These are phyloP conservation scores for Strobilomyces dryophilus DNA, from an alignment of 768 basidiomycete species.

Conservation along the genomic window DNA sequence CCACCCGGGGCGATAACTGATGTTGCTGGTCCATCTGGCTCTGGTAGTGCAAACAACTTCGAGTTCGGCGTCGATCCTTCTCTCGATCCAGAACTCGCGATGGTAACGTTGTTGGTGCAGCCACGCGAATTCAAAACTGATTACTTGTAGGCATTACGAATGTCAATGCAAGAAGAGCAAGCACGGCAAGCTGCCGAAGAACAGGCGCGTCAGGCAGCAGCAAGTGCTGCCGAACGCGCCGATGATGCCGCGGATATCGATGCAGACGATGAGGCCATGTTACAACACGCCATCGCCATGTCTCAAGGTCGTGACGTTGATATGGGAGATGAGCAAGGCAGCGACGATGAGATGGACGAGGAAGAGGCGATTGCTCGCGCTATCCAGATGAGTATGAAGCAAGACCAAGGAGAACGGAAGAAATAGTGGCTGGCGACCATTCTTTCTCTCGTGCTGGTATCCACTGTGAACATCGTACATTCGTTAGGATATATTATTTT, in stretches of 20 bases:
- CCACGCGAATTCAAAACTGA: background rate
- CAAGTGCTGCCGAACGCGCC: constrained; percentile 19
- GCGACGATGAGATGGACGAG: constrained; percentile 72
- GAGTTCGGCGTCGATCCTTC: constrained; percentile 94
- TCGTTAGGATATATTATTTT: constrained; percentile 2
- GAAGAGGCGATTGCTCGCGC: constrained; percentile 89
- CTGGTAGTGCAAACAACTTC: constrained; percentile 52
- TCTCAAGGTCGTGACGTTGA: constrained; percentile 57
- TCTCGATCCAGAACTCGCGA: constrained; percentile 93
- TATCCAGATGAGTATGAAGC: constrained; percentile 91
- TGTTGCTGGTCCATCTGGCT: constrained; percentile 44
- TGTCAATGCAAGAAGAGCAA: constrained; percentile 95
- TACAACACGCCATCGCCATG: constrained; percentile 74
- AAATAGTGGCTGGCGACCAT: constrained; percentile 19
- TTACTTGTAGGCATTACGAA: constrained; percentile 73
- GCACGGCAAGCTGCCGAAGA: constrained; percentile 62
- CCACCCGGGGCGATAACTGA: constrained; percentile 55
- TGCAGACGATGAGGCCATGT: constrained; percentile 73
- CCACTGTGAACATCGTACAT: constrained; percentile 1
- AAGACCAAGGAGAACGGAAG: constrained; percentile 44
- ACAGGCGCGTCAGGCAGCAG: constrained; percentile 28
- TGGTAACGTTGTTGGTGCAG: constrained; percentile 50
- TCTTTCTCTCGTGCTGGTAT: background rate
- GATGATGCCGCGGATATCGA: constrained; percentile 45
- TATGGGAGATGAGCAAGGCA: constrained; percentile 45